Base-by-base conservation (phyloP, 2,329 filamentous ascomycete genomes). In the Claviceps capensis region DNA sequence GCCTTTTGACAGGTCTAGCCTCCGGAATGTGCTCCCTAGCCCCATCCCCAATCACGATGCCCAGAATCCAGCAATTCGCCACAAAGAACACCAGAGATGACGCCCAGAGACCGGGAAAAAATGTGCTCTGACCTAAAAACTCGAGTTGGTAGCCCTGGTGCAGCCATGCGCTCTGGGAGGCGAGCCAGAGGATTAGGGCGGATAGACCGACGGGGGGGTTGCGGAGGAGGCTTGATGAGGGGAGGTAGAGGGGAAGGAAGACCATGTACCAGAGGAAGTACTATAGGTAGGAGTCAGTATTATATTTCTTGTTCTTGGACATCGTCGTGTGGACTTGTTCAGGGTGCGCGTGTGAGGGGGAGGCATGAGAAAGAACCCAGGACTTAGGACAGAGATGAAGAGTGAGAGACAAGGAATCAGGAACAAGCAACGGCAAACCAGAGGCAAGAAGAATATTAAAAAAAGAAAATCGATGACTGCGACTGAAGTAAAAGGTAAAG, bases 201-300 rank as follows among this genome's bases (percentile, higher is more conserved):
- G 72, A 60, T 1, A 86, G 54, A 1, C 93, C 93, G 3, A 85
- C 68, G 5, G 62, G 61, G 0, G 79, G 79, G 2, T 69, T 73
- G 4, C 65, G 68, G 1, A 94, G 69, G 14, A 96, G 75, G 0
- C 85, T 84, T 0, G 90, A 96, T 40, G 71, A 71, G 0, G 91
- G 89, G 0, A 98, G 82, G 65, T 96, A 95, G 48, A 96, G 83
- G 0, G 93, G 93, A 2, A 97, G 73, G 60, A 98, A 87, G 57
- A 96, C 81, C 68, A 96, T 83, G 68, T 98, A 97, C 93, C 93
- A 98, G 48, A 98, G 78, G 67, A 98, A 98, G 67, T 98, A 98
- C 88, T 95, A 11, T 34, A 52, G 17, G 23, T 23, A 23, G 30
- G 30, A 11, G 30, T 34, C 8, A 34, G 30, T 34, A 34, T 34